Evolutionary conservation across 2,329 filamentous ascomycete species (phyloP), one percentile per base, ranked within the genome.

Genomic region (Microsporum ferrugineum): DNA sequence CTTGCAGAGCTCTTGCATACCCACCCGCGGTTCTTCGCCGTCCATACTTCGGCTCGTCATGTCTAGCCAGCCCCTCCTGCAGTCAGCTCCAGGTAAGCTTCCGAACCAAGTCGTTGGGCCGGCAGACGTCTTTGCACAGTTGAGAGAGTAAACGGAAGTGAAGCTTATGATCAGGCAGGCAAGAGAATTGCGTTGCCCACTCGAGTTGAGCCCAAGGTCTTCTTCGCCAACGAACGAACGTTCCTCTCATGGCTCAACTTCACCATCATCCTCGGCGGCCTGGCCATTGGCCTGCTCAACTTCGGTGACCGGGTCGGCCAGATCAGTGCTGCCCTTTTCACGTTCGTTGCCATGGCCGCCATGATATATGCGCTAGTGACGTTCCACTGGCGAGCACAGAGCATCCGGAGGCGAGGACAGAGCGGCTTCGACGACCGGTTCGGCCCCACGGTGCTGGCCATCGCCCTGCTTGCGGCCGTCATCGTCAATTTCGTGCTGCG

Each of bases 161-260:
- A 56, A 39, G 17, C 17, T 23, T 23, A 12, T 4, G 39, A 38
- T 65, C 63, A 65, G 14, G 58, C 69, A 96, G 92, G 92, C 83
- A 99, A 99, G 80, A 90, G 92, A 73, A 97, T 99, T 74, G 92
- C 94, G 70, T 89, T 99, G 66, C 94, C 94, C 62, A 96, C 92
- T 63, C 91, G 94, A 68, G 92, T 99, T 76, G 94, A 99, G 77
- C 94, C 94, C 70, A 99, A 99, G 79, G 94, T 99, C 80, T 99
- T 97, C 85, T 99, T 99, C 82, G 94, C 94, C 78, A 99, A 99
- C 82, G 94, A 99, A 79, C 90, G 94, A 65, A 99, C 94, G 65
- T 99, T 99, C 75, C 86, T 99, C 71, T 96, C 91, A 77, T 99
- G 94, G 94, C 89, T 99, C 72, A 99, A 99, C 83, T 97, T 97